phyloP scores from a whole-genome alignment of 192 early-diverging fungal species.

The Umbelopsis vinacea region DNA sequence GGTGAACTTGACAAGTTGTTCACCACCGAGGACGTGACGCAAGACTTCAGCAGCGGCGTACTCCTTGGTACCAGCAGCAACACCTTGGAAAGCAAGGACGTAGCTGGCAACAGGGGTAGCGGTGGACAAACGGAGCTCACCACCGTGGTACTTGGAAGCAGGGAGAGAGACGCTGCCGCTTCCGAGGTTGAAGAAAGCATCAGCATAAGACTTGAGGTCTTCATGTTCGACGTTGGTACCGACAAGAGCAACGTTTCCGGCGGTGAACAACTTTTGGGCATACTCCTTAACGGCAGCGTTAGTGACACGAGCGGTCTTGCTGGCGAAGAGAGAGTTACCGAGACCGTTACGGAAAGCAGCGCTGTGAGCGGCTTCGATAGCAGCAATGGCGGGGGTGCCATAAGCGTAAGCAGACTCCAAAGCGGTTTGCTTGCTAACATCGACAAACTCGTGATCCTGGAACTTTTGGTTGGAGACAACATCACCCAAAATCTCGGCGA shows the following conservation, averaged over 20 bases:
- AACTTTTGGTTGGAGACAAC: conserved; percentile 81
- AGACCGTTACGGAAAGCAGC: conserved; percentile 93
- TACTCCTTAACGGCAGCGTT: conserved; percentile 75
- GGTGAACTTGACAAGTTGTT: conserved; percentile 66
- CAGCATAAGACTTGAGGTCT: conserved; percentile 70
- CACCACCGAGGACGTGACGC: conserved; percentile 63
- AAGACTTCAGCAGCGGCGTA: conserved; percentile 70
- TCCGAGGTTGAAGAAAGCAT: conserved; percentile 59
- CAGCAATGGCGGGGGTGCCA: conserved; percentile 63
- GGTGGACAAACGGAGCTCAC: conserved; percentile 79
- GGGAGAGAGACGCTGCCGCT: conserved; percentile 42
- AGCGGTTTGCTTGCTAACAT: conserved; percentile 62
- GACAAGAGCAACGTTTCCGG: conserved; percentile 81
- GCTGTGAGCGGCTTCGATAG: conserved; percentile 82
- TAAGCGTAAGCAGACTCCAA: conserved; percentile 71
- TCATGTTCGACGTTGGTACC: conserved; percentile 81
- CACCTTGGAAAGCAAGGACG: conserved; percentile 83
- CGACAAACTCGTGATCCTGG: conserved; percentile 85
- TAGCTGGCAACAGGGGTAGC: conserved; percentile 62
- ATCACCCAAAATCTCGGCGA: conserved; percentile 82
- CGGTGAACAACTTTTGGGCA: conserved; percentile 70
- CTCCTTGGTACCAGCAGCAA: conserved; percentile 58
- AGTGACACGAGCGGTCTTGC: conserved; percentile 64
- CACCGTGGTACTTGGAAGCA: conserved; percentile 78
- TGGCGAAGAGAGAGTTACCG: conserved; percentile 92